Conservation (phyloP, 2,329 filamentous ascomycete genomes). For the Shiraia sp. region DNA sequence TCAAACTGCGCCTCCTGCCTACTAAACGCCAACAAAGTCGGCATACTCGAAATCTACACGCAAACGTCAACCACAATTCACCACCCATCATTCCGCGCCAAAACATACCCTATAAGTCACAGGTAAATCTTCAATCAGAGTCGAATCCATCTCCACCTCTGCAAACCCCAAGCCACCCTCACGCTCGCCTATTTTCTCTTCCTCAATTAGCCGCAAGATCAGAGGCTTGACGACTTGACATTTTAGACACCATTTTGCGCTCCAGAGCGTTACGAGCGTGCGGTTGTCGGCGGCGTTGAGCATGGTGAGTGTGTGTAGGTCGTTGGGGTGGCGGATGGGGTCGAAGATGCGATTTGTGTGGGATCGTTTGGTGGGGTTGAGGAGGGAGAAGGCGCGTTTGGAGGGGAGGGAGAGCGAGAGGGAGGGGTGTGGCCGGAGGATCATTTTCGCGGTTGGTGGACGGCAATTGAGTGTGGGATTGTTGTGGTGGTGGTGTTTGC, state of each 20-base stretch:
- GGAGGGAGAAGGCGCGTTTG: slow-evolving; percentile 21
- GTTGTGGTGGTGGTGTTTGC: too few relatives aligned
- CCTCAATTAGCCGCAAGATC: slow-evolving; percentile 47
- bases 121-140: slow-evolving; percentile 47
- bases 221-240: slow-evolving; percentile 51
- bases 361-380: slow-evolving; percentile 14
- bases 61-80: slow-evolving; percentile 1
- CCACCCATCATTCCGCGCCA: background rate
- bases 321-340: slow-evolving; percentile 52
- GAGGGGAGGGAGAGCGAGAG: background rate
- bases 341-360: slow-evolving; percentile 40
- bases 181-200: slow-evolving; percentile 49
- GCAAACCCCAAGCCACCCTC: slow-evolving; percentile 53
- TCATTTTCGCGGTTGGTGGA: slow-evolving; percentile 3
- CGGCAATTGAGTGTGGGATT: background rate
- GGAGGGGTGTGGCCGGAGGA: background rate
- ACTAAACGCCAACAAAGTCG: slow-evolving; percentile 56
- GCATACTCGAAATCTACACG: slow-evolving; percentile 50
- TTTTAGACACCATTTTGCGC: slow-evolving; percentile 52
- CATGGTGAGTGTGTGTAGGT: slow-evolving; percentile 53
- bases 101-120: slow-evolving; percentile 45
- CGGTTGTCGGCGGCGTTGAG: slow-evolving; percentile 51
- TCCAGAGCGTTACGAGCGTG: slow-evolving; percentile 56
- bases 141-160: slow-evolving; percentile 54
- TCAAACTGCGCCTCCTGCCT: slow-evolving; percentile 54